Evolutionary conservation across 2,329 filamentous ascomycete genomes (phyloP), one percentile per base, ranked within the genome.

Genomic region (Myrmaecium sp.): DNA sequence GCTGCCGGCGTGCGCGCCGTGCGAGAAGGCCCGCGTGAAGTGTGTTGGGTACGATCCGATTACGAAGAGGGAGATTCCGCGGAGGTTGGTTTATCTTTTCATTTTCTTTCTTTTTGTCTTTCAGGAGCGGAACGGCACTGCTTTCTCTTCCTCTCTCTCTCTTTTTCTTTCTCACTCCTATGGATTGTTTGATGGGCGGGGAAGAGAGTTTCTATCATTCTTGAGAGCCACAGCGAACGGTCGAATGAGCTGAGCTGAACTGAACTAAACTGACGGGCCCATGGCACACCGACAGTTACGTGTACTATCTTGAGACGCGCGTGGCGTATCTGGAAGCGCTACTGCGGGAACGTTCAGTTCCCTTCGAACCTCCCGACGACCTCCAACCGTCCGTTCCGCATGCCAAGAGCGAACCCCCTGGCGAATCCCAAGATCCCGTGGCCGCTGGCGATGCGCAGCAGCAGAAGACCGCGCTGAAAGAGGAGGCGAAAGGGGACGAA

Each of bases 1-100:
- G 37, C 64, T 95, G 34, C 86, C 86, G 6, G 81, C 79, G 41
- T 95, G 86, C 51, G 75, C 79, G 21, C 81, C 80, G 39, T 95
- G 86, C 54, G 82, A 84, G 49, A 94, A 94, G 57, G 84, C 80
- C n/a, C 68, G 69, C 31, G 80, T 91, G 23, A 75, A 79, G 38
- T 95, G 89, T 50, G 82, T 94, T 26, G 86, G 86, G 35, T 94
- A 93, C 52, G 86, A 95, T 48, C 84, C 86, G 17, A 93, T 94
- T 44, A 92, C 82, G 14, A 94, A 94, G 62, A 74, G 80, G 46
- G 83, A 94, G 55, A 93, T 95, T 31, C 86, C 86, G 26, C 69
- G 84, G 53, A 74, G 69, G 59, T 61, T 39, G 40, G 53, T 50
- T 27, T 20, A 20, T 20, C 18, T n/a, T n/a, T n/a, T n/a, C n/a